These are phyloP conservation scores for Silene conica DNA, from an alignment of 148 eudicot species.

Conservation along the genomic window DNA sequence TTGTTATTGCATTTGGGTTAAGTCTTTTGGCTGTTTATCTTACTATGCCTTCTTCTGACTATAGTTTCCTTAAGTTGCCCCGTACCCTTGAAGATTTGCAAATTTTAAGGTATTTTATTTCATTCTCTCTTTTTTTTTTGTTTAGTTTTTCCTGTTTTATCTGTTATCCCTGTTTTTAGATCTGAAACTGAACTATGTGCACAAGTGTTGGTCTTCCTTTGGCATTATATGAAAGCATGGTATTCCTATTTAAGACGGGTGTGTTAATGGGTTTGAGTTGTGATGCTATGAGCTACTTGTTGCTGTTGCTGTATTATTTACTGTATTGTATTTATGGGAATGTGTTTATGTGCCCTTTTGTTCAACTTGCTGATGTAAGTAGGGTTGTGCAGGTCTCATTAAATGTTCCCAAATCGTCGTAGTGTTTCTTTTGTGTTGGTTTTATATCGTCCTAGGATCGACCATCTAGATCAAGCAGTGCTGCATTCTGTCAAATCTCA, in stretches of 20 bases:
- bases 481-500: too few relatives aligned
- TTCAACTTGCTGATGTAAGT: too few relatives aligned
- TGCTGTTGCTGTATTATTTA: too few relatives aligned
- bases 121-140: too few relatives aligned
- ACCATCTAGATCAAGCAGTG: too few relatives aligned
- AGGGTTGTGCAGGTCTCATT: too few relatives aligned
- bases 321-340: too few relatives aligned
- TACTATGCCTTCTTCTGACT: conserved; percentile 91
- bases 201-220: not conserved
- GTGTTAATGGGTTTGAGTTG: too few relatives aligned
- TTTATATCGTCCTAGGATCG: too few relatives aligned
- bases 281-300: too few relatives aligned
- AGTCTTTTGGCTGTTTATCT: conserved; percentile 68
- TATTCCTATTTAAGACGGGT: not conserved
- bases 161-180: not conserved
- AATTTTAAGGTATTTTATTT: conserved; percentile 83
- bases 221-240: not conserved
- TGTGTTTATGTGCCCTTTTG: too few relatives aligned
- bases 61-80: conserved; percentile 94
- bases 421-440: not conserved
- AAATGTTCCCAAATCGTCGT: too few relatives aligned
- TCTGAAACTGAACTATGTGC: conserved; percentile 8
- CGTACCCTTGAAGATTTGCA: conserved; percentile 69
- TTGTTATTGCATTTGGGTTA: conserved; percentile 50
- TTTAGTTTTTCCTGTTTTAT: not conserved